phyloP scores from a whole-genome alignment of 148 eudicot genomes.

The Amaranthus hypochondriacus region DNA sequence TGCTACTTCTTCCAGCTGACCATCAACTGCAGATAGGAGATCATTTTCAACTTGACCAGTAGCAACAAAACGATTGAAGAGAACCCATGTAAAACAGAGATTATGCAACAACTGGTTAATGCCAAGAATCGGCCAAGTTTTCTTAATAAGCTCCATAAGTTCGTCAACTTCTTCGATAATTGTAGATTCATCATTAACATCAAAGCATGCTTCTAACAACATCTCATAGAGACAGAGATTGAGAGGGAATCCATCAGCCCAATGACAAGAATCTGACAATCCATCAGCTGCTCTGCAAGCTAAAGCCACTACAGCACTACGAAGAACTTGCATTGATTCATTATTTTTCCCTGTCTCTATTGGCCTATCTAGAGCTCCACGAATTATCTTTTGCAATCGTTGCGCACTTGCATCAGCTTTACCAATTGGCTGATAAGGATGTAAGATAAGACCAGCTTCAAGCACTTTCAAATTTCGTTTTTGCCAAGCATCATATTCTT shows the following conservation, averaged over 20 bases:
- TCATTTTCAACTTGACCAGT: constrained; percentile 87
- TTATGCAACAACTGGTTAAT: constrained; percentile 86
- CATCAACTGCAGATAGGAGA: constrained; percentile 78
- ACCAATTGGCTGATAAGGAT: constrained; percentile 72
- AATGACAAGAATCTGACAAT: constrained; percentile 67
- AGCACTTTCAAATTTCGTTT: constrained; percentile 75
- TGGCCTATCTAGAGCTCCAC: constrained; percentile 74
- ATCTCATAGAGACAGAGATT: constrained; percentile 85
- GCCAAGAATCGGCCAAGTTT: constrained; percentile 88
- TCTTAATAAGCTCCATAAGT: constrained; percentile 88
- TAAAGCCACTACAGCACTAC: constrained; percentile 73
- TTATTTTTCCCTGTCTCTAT: constrained; percentile 88
- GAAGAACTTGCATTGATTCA: constrained; percentile 87
- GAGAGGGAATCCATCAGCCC: constrained; percentile 93
- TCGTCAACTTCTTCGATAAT: constrained; percentile 89
- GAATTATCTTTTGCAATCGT: constrained; percentile 62
- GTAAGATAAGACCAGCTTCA: constrained; percentile 87
- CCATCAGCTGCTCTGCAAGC: constrained; percentile 79
- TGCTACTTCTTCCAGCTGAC: constrained; percentile 85
- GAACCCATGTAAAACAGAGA: constrained; percentile 86
- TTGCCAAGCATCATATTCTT: constrained; percentile 87
- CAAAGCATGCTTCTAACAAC: constrained; percentile 85
- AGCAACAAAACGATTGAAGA: constrained; percentile 83
- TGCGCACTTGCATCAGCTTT: constrained; percentile 69
- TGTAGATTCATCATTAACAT: constrained; percentile 62